A percentile compares a stretch with the other conserved stretches of the same genome.
phyloP scores from a whole-genome alignment of 1,284 basidiomycete species.

The Heterobasidion parviporum region DNA sequence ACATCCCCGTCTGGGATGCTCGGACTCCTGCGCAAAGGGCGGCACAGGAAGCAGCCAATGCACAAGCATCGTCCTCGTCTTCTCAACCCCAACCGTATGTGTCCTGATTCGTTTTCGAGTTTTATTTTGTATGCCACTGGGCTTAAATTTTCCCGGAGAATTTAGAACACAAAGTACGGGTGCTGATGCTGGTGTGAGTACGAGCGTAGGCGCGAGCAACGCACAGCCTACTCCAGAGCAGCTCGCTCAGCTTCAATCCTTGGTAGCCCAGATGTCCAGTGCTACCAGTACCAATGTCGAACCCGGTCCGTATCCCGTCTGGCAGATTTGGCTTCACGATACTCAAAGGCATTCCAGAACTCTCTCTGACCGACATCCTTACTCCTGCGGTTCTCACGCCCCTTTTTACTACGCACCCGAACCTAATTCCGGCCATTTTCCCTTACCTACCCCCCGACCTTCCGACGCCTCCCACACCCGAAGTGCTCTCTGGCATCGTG shows the following conservation, averaged over 20 bases:
- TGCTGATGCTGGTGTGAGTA: neutral
- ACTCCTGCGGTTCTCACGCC: conserved; percentile 63
- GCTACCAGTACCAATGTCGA: conserved; percentile 6
- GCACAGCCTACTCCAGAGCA: conserved; percentile 43
- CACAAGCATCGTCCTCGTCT: conserved; percentile 29
- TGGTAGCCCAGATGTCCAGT: conserved; percentile 22
- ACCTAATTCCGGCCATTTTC: conserved; percentile 59
- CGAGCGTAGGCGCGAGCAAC: conserved; percentile 8
- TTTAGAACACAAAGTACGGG: neutral
- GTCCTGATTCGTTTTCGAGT: neutral
- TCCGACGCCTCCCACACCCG: conserved; percentile 53
- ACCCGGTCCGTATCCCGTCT: conserved; percentile 7
- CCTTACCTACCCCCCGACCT: conserved; percentile 72
- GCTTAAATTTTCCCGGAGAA: neutral
- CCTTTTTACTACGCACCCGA: conserved; percentile 59
- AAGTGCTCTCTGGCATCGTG: conserved; percentile 49
- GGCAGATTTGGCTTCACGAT: neutral
- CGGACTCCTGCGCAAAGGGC: conserved; percentile 13
- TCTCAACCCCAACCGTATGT: conserved; percentile 25
- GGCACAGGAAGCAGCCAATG: conserved; percentile 12
- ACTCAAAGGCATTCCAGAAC: conserved; percentile 27
- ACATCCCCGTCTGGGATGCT: conserved; percentile 41
- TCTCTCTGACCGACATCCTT: conserved; percentile 64
- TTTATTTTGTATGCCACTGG: neutral
- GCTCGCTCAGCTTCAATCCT: conserved; percentile 39